Evolutionary conservation across 2,329 filamentous ascomycete species (phyloP).

Genomic region (Ramichloridium luteum): DNA sequence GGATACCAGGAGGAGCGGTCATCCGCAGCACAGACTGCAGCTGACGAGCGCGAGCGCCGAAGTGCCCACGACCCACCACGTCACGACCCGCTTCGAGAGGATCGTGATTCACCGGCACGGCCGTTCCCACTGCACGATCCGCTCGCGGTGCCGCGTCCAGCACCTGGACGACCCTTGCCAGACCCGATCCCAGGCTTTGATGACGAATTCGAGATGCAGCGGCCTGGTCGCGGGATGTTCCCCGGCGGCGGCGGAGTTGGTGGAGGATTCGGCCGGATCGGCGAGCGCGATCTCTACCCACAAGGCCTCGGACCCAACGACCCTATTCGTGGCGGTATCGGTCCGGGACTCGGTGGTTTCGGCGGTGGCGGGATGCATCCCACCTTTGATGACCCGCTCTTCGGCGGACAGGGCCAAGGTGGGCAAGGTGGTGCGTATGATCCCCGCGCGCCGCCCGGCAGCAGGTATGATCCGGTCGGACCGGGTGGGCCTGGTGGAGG

Average conservation of each 20-base stretch:
- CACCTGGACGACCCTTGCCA: conserved; percentile 52
- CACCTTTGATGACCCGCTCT: conserved; percentile 83
- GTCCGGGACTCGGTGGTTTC: conserved; percentile 42
- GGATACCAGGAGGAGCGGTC: conserved; percentile 54
- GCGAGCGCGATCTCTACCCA: conserved; percentile 79
- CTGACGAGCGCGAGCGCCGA: conserved; percentile 13
- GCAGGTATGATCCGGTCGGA: conserved; percentile 79
- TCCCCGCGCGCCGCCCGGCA: conserved; percentile 69
- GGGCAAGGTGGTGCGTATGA: conserved; percentile 43
- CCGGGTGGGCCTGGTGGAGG: conserved; percentile 46
- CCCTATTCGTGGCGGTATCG: conserved; percentile 55
- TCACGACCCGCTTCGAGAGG: conserved; percentile 40
- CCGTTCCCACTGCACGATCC: conserved; percentile 50
- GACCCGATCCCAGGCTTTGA: conserved; percentile 77
- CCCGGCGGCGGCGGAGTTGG: conserved; percentile 4
- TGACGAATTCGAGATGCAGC: conserved; percentile 76
- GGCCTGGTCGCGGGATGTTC: conserved; percentile 44
- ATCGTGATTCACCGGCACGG: conserved; percentile 47
- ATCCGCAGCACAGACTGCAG: conserved; percentile 9
- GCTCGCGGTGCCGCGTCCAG: conserved; percentile 39
- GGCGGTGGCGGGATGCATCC: conserved; percentile 76
- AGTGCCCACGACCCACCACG: conserved; percentile 21
- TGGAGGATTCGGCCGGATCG: conserved; percentile 44
- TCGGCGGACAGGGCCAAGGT: conserved; percentile 41
- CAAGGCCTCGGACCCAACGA: conserved; percentile 75